A percentile compares a stretch with the other conserved stretches of the same genome.
Conservation (phyloP, 2,329 filamentous ascomycete species). For the Pyrenophora tritici-repentis region DNA sequence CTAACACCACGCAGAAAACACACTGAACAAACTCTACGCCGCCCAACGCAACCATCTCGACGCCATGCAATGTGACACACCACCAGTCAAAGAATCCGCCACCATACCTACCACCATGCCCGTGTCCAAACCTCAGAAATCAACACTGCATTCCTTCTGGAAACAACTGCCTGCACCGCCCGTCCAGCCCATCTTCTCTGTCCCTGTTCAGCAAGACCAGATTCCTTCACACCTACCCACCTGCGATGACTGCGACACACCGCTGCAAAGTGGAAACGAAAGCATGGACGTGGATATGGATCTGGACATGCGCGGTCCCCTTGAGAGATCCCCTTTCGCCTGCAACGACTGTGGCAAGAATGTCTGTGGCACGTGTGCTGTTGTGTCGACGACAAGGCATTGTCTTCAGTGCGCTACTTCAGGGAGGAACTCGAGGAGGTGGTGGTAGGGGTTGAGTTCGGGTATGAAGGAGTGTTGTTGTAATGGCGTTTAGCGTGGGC, state of each 20-base stretch:
- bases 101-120: constrained; percentile 1
- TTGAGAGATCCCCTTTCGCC: constrained; percentile 36
- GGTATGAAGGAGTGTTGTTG: too few relatives aligned
- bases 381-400: constrained; percentile 43
- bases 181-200: constrained; percentile 26
- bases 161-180: constrained; percentile 44
- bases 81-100: constrained; percentile 16
- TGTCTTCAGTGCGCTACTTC: constrained; percentile 50
- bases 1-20: constrained; percentile 46
- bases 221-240: constrained; percentile 20
- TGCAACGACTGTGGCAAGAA: constrained; percentile 48
- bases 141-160: constrained; percentile 56
- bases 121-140: constrained; percentile 45
- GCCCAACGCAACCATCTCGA: constrained; percentile 48
- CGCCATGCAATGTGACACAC: constrained; percentile 32
- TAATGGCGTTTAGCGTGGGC: not conserved
- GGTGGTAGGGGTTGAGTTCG: constrained; percentile 14
- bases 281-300: constrained; percentile 49
- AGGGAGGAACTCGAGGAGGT: constrained; percentile 16
- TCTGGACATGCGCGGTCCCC: constrained; percentile 33
- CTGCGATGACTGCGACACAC: constrained; percentile 54
- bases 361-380: constrained; percentile 52
- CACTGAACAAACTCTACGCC: constrained; percentile 52
- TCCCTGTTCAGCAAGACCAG: constrained; percentile 16
- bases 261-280: constrained; percentile 35